These are phyloP conservation scores for Debaryomyces nepalensis DNA, from an alignment of 1,139 yeast species.

Conservation along the genomic window DNA sequence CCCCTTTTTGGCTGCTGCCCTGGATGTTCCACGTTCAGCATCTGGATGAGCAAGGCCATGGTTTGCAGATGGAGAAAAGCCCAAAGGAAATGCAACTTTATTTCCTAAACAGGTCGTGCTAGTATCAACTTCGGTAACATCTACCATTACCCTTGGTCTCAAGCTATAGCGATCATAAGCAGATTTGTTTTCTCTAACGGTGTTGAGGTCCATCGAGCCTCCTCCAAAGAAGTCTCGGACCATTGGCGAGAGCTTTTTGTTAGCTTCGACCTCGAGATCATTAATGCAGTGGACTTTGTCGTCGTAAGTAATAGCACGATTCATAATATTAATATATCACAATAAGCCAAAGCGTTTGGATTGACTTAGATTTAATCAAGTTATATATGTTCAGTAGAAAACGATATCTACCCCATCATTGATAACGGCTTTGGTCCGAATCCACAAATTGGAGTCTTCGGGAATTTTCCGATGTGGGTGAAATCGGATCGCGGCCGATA, in stretches of 20 bases:
- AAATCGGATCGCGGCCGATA: too few species aligned
- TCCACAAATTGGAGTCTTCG: too few species aligned
- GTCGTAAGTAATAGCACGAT: conserved; percentile 5
- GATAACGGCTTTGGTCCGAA: too few species aligned
- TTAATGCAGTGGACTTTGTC: conserved; percentile 6
- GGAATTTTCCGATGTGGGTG: conserved; percentile 1
- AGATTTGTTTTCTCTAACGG: conserved; percentile 37
- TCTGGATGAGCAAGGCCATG: conserved; percentile 67
- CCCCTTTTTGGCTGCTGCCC: conserved; percentile 63
- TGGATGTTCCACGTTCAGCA: conserved; percentile 14
- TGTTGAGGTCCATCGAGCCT: conserved; percentile 33
- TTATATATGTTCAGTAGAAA: too few species aligned
- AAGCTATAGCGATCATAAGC: conserved; percentile 40
- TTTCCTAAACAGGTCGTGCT: conserved; percentile 31
- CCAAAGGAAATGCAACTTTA: conserved; percentile 51
- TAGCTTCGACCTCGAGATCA: conserved; percentile 2
- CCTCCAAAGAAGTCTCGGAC: conserved; percentile 4
- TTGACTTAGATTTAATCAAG: not conserved
- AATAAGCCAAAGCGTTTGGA: not conserved
- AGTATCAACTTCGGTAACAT: conserved; percentile 29
- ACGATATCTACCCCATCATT: too few species aligned
- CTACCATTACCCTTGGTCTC: conserved; percentile 49
- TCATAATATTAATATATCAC: not conserved
- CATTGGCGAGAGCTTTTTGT: conserved; percentile 6
- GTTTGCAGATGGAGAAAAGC: conserved; percentile 69